These are phyloP conservation scores for Lablab purpureus DNA, from an alignment of 306 rosid genomes.

Conservation along the genomic window DNA sequence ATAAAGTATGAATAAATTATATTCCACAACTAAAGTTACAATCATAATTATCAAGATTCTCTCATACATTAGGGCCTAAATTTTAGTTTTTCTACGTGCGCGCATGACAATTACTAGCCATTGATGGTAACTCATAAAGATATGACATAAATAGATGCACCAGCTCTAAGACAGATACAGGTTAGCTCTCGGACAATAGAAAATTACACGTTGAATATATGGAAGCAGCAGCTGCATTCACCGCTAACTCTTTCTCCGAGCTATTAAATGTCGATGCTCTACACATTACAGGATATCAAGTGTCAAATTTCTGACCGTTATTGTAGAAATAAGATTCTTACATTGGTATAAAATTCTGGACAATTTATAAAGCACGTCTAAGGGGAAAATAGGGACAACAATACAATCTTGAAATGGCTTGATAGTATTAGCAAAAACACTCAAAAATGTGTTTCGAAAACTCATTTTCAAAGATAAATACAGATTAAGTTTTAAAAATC, in stretches of 20 bases:
- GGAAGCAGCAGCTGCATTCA: constrained; percentile 96
- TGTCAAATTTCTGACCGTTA: not conserved
- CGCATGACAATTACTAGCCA: constrained; percentile 29
- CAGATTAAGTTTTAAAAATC: not conserved
- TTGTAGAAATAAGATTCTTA: constrained; percentile 4
- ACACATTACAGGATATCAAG: constrained; percentile 35
- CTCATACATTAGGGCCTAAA: constrained; percentile 22
- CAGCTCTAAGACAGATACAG: constrained; percentile 49
- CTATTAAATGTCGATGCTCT: constrained; percentile 56
- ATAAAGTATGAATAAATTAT: not conserved
- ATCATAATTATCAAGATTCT: constrained; percentile 27
- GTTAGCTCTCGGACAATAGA: constrained; percentile 64
- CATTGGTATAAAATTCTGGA: constrained; percentile 19
- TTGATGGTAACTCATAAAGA: not conserved
- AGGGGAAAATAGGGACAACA: not conserved
- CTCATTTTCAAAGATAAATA: not conserved
- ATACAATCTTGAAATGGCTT: not conserved
- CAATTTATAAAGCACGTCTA: not conserved
- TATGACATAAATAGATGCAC: constrained; percentile 29
- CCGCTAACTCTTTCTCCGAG: constrained; percentile 80
- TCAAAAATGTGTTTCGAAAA: not conserved
- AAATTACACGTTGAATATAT: constrained; percentile 93
- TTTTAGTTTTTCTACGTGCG: constrained; percentile 42
- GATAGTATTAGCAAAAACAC: not conserved
- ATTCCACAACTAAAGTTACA: constrained; percentile 52